Base-by-base conservation (phyloP, 139 green algal genomes). In the Chlorella vulgaris region DNA sequence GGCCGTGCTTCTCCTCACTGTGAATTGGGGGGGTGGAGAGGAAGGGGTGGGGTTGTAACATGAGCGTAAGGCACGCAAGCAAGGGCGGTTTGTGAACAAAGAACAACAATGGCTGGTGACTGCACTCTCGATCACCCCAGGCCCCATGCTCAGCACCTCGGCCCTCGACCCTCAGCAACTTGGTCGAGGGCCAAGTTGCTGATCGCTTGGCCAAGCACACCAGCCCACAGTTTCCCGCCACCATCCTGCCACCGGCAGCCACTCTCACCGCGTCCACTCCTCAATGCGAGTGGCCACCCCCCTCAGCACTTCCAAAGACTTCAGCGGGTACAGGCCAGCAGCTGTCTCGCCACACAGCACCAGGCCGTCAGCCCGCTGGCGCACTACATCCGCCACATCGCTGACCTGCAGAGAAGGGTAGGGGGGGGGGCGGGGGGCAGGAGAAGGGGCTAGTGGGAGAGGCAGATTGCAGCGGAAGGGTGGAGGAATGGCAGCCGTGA, bases 301-400 rank as follows among this genome's bases (percentile, higher is more conserved):
- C 7, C 91, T 84, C 69, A 97, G 83, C 65, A 97, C 93, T 31
- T 86, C 88, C 38, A 97, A 69, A 15, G 86, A 86, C 85, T 96
- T 97, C 13, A 90, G 83, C 7, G 91, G 91, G 78, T 95, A 94
- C 10, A 77, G 69, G 10, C 94, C 94, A n/a, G 89, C 89, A 18
- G 94, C 94, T 22, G 87, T 91, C 88, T 98, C 94, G 29, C 89
- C 93, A 55, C 82, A 94, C 53, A 98, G 87, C 94, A 98, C 97
- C 8, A 98, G 88, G 7, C 91, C 93, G 80, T 98, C 94, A 0
- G 94, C 91, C 6, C 86, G 78, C 81, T 98, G 93, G 60, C 94
- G 70, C 69, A 97, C 91, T 0, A 90, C 89, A 78, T 97, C 94
- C 21, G 90, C 86, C 33, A 97, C 90, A 81, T 97, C 94, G 42